phyloP scores from a whole-genome alignment of 73 alveolate species.

The Paramecium primaurelia region DNA sequence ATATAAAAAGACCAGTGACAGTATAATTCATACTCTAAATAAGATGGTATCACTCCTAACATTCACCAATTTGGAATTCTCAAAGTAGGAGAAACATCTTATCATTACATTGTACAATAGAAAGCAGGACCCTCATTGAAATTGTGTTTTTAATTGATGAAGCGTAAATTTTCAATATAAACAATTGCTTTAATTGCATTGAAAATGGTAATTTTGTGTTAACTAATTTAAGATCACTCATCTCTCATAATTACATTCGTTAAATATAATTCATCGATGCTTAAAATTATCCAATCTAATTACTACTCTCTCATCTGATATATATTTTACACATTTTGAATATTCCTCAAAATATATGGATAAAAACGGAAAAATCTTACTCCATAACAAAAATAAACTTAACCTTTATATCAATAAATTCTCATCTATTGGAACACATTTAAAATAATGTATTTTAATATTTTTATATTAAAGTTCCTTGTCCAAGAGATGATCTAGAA shows the following conservation, averaged over 20 bases:
- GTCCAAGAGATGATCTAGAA: constrained; percentile 42
- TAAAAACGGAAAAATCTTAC: background rate
- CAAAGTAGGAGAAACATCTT: background rate
- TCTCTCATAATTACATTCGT: background rate
- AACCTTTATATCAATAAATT: background rate
- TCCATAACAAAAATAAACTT: background rate
- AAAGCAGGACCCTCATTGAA: constrained; percentile 23
- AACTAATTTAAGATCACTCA: background rate
- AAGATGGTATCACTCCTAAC: constrained; percentile 4
- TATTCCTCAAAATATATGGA: constrained; percentile 1
- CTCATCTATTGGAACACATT: constrained; percentile 1
- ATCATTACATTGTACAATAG: background rate
- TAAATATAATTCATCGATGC: background rate
- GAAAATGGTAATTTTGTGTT: background rate
- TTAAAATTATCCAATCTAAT: background rate
- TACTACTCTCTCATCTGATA: background rate
- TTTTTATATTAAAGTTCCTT: background rate
- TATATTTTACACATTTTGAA: background rate
- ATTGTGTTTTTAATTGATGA: constrained; percentile 20
- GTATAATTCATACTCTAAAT: background rate
- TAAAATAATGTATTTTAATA: constrained; percentile 2
- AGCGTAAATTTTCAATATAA: background rate
- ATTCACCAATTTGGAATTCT: background rate
- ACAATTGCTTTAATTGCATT: constrained; percentile 3
- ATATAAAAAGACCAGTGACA: background rate